Evolutionary conservation across 768 basidiomycete species (phyloP).

Genomic region (Piloderma croceum): DNA sequence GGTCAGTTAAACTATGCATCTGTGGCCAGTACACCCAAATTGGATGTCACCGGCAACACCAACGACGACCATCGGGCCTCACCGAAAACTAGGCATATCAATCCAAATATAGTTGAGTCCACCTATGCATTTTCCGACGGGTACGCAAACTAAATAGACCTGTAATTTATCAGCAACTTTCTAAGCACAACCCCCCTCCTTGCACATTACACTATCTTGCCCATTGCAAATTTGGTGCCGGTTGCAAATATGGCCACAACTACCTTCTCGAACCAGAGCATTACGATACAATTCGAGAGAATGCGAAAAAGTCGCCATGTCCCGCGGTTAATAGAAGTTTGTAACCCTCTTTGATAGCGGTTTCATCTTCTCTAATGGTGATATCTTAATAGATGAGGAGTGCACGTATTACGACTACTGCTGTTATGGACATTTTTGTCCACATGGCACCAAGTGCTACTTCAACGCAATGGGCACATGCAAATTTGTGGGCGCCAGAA

Average conservation of each 20-base stretch:
- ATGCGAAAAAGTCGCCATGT: conserved; percentile 60
- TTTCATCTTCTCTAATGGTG: not conserved
- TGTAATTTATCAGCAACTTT: conserved; percentile 38
- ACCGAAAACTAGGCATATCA: conserved; percentile 38
- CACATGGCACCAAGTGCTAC: conserved; percentile 48
- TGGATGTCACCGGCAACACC: too few species aligned
- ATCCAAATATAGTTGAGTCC: conserved; percentile 48
- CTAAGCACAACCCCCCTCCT: conserved; percentile 61
- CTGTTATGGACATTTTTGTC: conserved; percentile 34
- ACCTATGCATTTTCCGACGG: conserved; percentile 7
- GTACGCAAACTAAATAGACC: conserved; percentile 16
- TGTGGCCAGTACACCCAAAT: too few species aligned
- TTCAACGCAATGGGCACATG: conserved; percentile 51
- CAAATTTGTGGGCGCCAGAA: too few species aligned
- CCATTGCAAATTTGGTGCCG: conserved; percentile 51
- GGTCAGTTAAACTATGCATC: too few species aligned
- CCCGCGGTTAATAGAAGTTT: conserved; percentile 53
- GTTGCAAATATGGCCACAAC: conserved; percentile 60
- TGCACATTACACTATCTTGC: conserved; percentile 64
- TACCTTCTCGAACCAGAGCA: conserved; percentile 52
- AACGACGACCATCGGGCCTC: conserved; percentile 23
- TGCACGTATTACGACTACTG: conserved; percentile 60
- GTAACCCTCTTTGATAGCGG: conserved; percentile 9
- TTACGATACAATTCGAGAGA: conserved; percentile 45
- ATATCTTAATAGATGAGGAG: conserved; percentile 49